A percentile compares a stretch with the other conserved stretches of the same genome.
Conservation (phyloP, 768 basidiomycete genomes). For the Obba rivulosa region DNA sequence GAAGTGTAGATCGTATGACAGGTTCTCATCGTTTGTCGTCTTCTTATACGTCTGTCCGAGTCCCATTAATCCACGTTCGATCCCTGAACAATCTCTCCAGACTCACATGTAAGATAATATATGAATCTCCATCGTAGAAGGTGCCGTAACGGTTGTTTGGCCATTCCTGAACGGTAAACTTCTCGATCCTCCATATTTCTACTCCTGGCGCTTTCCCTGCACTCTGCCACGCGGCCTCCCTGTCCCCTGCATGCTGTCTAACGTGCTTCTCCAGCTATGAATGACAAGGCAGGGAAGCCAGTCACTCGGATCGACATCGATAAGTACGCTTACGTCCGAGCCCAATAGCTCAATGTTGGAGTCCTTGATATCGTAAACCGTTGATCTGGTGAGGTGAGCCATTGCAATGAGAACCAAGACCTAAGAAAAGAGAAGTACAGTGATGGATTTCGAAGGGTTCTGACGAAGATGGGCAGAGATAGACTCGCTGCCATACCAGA, state of each 20-base stretch:
- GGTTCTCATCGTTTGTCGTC: constrained; percentile 36
- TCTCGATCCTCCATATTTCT: constrained; percentile 56
- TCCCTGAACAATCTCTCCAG: no score
- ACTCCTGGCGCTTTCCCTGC: constrained; percentile 40
- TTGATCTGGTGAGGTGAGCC: constrained; percentile 33
- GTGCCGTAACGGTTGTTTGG: constrained; percentile 43
- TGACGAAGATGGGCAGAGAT: no score
- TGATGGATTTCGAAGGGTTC: no score
- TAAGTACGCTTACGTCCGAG: constrained; percentile 42
- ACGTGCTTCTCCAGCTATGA: constrained; percentile 52
- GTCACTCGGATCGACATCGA: not conserved
- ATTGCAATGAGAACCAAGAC: not conserved
- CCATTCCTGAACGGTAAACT: constrained; percentile 51
- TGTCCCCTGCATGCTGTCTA: constrained; percentile 45
- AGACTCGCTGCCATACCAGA: no score
- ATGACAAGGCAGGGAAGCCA: not conserved
- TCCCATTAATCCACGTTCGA: not conserved
- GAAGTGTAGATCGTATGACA: constrained; percentile 59
- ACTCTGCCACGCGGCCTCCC: constrained; percentile 44
- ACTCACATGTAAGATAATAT: constrained; percentile 56
- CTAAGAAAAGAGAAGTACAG: no score
- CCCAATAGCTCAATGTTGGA: constrained; percentile 60
- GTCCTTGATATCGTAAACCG: constrained; percentile 53
- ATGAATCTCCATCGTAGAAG: constrained; percentile 64
- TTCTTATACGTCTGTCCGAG: constrained; percentile 51